These are phyloP conservation scores for Leccinum subgranulosum DNA, from an alignment of 768 basidiomycete genomes.

Conservation along the genomic window DNA sequence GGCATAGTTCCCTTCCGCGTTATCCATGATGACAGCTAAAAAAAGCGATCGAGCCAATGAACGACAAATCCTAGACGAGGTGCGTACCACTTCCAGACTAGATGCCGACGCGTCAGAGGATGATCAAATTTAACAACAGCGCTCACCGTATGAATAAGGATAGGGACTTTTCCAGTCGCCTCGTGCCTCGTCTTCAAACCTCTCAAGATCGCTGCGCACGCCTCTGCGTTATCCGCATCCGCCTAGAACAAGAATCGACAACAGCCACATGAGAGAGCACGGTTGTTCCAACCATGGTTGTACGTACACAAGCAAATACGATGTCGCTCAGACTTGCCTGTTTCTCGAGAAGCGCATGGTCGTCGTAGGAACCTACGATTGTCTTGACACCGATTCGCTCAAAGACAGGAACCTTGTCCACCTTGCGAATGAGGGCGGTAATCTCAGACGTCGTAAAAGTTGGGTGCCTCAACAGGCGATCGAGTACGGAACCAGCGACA, in stretches of 20 bases:
- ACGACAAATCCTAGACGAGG: not conserved
- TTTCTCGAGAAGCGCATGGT: conserved; percentile 40
- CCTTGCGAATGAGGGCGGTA: conserved; percentile 31
- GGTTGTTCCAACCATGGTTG: not conserved
- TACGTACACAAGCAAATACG: conserved; percentile 38
- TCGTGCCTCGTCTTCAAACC: conserved; percentile 50
- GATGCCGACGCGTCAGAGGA: not conserved
- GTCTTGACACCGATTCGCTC: conserved; percentile 26
- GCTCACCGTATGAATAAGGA: conserved; percentile 63
- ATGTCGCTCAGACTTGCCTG: conserved; percentile 44
- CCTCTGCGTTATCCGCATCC: conserved; percentile 45
- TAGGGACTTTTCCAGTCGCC: conserved; percentile 40
- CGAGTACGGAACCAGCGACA: conserved; percentile 32
- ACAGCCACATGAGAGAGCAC: not conserved
- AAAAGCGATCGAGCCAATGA: not conserved
- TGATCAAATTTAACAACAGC: not conserved
- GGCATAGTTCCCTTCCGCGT: conserved; percentile 40
- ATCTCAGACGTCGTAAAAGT: conserved; percentile 22
- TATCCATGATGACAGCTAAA: conserved; percentile 42
- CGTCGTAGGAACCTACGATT: conserved; percentile 43
- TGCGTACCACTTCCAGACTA: conserved; percentile 51
- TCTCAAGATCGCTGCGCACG: conserved; percentile 44
- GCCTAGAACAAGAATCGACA: conserved; percentile 29
- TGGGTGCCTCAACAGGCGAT: conserved; percentile 28
- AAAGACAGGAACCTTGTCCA: conserved; percentile 19